These are phyloP conservation scores for Vigna nakashimae DNA, from an alignment of 306 rosid species.

Conservation along the genomic window DNA sequence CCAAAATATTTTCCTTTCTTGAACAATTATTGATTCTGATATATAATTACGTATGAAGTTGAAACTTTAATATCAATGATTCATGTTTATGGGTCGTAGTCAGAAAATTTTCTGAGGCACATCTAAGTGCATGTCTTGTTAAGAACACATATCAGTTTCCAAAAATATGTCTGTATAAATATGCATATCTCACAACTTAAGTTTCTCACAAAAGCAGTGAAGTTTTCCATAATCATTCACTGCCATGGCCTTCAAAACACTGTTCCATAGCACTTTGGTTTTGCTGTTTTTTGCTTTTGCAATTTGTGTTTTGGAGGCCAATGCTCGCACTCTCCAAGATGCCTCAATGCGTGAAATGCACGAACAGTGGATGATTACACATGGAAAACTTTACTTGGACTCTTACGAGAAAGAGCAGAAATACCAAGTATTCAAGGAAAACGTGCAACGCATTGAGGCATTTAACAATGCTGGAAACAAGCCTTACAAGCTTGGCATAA, in stretches of 20 bases:
- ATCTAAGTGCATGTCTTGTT: background rate
- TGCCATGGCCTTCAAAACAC: conserved; percentile 38
- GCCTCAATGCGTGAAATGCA: conserved; percentile 36
- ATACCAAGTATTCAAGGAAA: conserved; percentile 45
- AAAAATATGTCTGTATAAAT: conserved; percentile 2
- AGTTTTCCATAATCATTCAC: background rate
- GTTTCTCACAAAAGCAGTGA: background rate
- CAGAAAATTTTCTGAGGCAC: conserved; percentile 27
- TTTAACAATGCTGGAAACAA: conserved; percentile 48
- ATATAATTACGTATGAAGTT: background rate
- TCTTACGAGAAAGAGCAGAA: conserved; percentile 42
- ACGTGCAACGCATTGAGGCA: conserved; percentile 42
- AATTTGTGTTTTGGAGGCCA: conserved; percentile 35
- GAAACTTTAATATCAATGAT: conserved; percentile 15
- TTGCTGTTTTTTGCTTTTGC: conserved; percentile 38
- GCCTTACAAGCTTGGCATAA: conserved; percentile 48
- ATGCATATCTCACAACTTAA: background rate
- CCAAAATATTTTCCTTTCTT: background rate
- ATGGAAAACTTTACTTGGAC: conserved; percentile 40
- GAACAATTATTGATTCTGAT: conserved; percentile 15
- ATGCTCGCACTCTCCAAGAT: conserved; percentile 42
- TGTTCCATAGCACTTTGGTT: conserved; percentile 28
- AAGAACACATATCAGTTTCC: background rate
- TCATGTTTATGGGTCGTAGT: conserved; percentile 11
- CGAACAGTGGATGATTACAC: conserved; percentile 47